Base-by-base conservation (phyloP, 2,329 filamentous ascomycete species). In the Aspergillus neoniger region DNA sequence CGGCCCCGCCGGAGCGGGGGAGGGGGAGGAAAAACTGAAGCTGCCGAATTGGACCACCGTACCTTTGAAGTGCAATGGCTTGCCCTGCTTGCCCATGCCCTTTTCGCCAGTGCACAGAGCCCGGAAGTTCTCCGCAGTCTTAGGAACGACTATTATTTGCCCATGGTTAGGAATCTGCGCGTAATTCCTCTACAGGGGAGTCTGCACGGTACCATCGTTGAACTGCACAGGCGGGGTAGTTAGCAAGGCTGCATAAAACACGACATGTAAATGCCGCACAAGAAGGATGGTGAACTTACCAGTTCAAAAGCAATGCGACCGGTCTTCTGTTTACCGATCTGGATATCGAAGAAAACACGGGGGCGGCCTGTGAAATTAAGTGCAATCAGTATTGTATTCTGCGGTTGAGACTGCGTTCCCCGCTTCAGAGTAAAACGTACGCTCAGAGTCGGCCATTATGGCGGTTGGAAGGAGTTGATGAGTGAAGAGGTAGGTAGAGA, bases 111-210 rank as follows among this genome's bases (percentile, higher is more conserved):
- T 96, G 82, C 92, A 97, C 63, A 97, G 87, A 57, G 88, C 87
- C 72, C 93, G 91, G 84, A 98, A 98, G 85, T 98, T 98, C 72
- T 97, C 93, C 66, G 90, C 91, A 5, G 94, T 98, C 83, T 96
- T 96, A 73, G 94, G 94, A 19, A 96, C 93, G 63, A 96, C 83
- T 83, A 58, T 21, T 67, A 58, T 23, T 67, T 86, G 81, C 21
- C 14, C 41, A 44, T 66, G 81, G 77, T 80, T 87, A 88, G 63
- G 67, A 62, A 55, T 61, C n/a, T 55, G 44, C 23, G 21, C 41
- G 9, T 54, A 48, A 51, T 19, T n/a, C 7, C 19, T 41, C 21
- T 32, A 36, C 39, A 15, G 10, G 21, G 15, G 30, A n/a, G 12
- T 12, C 12, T 30, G 6, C 8, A 41, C 60, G 71, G 65, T 74